Evolutionary conservation across 1,139 yeast genomes (phyloP), one percentile per base, ranked within the genome.

Genomic region (Nematodospora anomalae): DNA sequence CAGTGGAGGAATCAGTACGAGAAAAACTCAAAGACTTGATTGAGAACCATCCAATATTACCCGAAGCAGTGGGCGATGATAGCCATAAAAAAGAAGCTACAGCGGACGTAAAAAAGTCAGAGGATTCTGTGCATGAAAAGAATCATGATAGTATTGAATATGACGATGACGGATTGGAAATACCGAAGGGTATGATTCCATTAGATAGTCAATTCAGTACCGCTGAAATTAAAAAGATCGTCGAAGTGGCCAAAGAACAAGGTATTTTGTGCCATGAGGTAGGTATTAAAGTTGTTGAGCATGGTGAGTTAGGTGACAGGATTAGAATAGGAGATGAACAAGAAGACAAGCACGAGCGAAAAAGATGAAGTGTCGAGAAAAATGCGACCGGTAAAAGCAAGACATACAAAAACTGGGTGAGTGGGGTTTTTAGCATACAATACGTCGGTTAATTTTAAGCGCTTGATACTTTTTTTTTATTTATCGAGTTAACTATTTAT

Each of bases 141-240:
- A 45, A 35, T 3, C 37, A 32, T 9, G 46, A 36, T 8, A 40
- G 33, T 11, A 14, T 16, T 6, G 45, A 50, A 16, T 43, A 47
- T 30, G 72, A 67, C 42, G 42, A 51, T 6, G 72, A 67, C 35
- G 73, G 73, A 11, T 62, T 66, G 38, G 61, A 52, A 35, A 51
- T 67, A 10, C 73, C 73, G 2, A 46, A 47, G 25, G 72, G 71
- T 1, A 67, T 62, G 41, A 61, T 67, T 7, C 73, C 73, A 0
- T 36, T 67, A 22, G 73, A 67, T 39, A 69, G 71, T 7, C 69
- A 67, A 44, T 67, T 67, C 42, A 60, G 72, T 4, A 58, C 71
- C 4, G 46, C 45, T 4, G 73, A 67, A 41, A 44, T 67, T 14
- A 47, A 53, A 35, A 56, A 57, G 26, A 49, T 67, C 38, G 55